Evolutionary conservation across 176 grass and related monocot species (phyloP).

Genomic region (Neostapfia colusana): DNA sequence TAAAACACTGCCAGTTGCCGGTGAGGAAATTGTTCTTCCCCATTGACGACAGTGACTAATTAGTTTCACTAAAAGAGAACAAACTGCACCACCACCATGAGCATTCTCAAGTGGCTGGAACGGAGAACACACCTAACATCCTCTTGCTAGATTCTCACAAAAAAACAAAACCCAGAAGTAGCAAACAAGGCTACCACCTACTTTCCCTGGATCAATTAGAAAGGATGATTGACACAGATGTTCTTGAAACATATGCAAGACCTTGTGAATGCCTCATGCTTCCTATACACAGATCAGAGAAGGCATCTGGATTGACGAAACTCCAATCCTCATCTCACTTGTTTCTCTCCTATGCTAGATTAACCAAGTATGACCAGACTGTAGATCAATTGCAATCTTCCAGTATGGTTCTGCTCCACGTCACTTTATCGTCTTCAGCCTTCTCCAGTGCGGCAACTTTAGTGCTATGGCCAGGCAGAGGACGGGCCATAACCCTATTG

Average conservation of each 20-base stretch:
- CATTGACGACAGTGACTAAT: constrained; percentile 27
- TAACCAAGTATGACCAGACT: constrained; percentile 46
- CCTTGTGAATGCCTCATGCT: constrained; percentile 44
- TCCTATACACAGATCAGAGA: constrained; percentile 53
- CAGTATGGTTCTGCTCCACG: constrained; percentile 44
- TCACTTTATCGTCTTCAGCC: constrained; percentile 27
- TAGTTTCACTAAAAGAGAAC: constrained; percentile 41
- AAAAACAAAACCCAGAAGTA: constrained; percentile 35
- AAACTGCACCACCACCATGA: constrained; percentile 37
- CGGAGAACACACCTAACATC: constrained; percentile 18
- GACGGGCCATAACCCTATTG: constrained; percentile 37
- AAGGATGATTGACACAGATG: constrained; percentile 38
- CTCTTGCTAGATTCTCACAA: constrained; percentile 31
- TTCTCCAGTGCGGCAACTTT: constrained; percentile 56
- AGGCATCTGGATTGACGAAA: constrained; percentile 46
- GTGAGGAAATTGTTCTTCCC: constrained; percentile 36
- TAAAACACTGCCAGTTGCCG: constrained; percentile 21
- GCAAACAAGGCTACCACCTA: constrained; percentile 37
- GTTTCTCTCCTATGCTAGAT: constrained; percentile 50
- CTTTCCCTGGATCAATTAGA: constrained; percentile 33
- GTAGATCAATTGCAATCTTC: constrained; percentile 29
- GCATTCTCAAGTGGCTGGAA: constrained; percentile 41
- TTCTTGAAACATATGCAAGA: constrained; percentile 34
- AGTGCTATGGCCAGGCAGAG: constrained; percentile 27
- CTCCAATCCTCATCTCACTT: constrained; percentile 34